phyloP scores from a whole-genome alignment of 2,329 filamentous ascomycete genomes.

The Penicillium sp. region DNA sequence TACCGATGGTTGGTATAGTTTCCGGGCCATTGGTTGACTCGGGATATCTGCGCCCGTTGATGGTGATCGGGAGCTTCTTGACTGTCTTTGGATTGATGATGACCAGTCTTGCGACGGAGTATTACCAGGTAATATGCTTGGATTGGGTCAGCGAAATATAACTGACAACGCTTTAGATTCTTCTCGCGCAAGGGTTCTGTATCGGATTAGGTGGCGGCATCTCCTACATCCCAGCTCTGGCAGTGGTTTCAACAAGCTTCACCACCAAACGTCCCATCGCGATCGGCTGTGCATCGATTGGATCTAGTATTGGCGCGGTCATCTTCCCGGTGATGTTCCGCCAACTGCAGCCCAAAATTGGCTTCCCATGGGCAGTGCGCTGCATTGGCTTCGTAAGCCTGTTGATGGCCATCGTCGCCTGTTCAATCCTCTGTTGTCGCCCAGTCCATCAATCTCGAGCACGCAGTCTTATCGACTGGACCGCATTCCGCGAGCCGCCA shows the following conservation, averaged over 20 bases:
- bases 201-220: conserved; percentile 33
- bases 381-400: conserved; percentile 57
- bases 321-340: conserved; percentile 58
- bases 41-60: conserved; percentile 43
- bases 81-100: conserved; percentile 37
- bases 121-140: conserved; percentile 25
- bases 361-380: conserved; percentile 61
- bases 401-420: conserved; percentile 33
- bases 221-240: conserved; percentile 32
- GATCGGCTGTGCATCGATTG: conserved; percentile 57
- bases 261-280: conserved; percentile 55
- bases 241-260: conserved; percentile 32
- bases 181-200: conserved; percentile 48
- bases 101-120: conserved; percentile 28
- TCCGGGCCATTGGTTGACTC: conserved; percentile 53
- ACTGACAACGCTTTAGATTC: conserved; percentile 30
- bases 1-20: conserved; percentile 48
- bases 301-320: conserved; percentile 60
- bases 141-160: neutral
- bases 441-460: conserved; percentile 37
- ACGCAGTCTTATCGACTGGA: conserved; percentile 42
- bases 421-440: conserved; percentile 39
- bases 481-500: conserved; percentile 40
- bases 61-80: conserved; percentile 42
- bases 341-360: conserved; percentile 56